Evolutionary conservation across 2,329 filamentous ascomycete species (phyloP).

Genomic region (Biscogniauxia mediterranea): DNA sequence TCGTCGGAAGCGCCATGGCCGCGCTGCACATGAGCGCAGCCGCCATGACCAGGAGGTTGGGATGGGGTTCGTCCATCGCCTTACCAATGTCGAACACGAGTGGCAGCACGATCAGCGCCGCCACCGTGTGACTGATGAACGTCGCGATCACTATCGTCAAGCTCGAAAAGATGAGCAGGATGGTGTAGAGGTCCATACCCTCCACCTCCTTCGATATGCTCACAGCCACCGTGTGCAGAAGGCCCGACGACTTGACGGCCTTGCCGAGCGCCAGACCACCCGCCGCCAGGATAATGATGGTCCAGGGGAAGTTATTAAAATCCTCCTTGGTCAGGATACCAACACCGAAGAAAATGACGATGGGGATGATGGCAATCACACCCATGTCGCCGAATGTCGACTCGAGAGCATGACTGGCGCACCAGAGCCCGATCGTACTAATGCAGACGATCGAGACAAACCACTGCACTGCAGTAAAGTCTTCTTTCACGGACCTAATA

Average conservation of each 20-base stretch:
- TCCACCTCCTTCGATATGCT: constrained; percentile 73
- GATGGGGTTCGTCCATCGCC: constrained; percentile 84
- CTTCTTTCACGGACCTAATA: constrained; percentile 85
- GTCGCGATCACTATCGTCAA: constrained; percentile 92
- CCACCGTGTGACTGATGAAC: constrained; percentile 97
- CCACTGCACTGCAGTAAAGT: constrained; percentile 85
- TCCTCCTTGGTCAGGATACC: constrained; percentile 97
- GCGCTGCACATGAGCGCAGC: constrained; percentile 94
- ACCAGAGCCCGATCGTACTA: constrained; percentile 86
- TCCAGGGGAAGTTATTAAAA: constrained; percentile 99
- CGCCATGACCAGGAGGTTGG: constrained; percentile 93
- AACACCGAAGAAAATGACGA: constrained; percentile 93
- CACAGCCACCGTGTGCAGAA: constrained; percentile 83
- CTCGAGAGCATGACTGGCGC: constrained; percentile 85
- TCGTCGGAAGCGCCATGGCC: constrained; percentile 95
- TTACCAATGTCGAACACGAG: constrained; percentile 84
- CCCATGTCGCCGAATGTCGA: constrained; percentile 94
- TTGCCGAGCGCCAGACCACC: constrained; percentile 91
- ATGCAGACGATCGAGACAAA: constrained; percentile 86
- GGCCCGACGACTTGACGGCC: constrained; percentile 87
- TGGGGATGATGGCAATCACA: constrained; percentile 92
- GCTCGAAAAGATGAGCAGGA: constrained; percentile 79
- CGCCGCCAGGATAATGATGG: constrained; percentile 96
- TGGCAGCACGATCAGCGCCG: constrained; percentile 89
- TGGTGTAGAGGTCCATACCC: constrained; percentile 78